Conservation (phyloP, 202 grass and related monocot species). For the Thinopyrum obtusiflorum region DNA sequence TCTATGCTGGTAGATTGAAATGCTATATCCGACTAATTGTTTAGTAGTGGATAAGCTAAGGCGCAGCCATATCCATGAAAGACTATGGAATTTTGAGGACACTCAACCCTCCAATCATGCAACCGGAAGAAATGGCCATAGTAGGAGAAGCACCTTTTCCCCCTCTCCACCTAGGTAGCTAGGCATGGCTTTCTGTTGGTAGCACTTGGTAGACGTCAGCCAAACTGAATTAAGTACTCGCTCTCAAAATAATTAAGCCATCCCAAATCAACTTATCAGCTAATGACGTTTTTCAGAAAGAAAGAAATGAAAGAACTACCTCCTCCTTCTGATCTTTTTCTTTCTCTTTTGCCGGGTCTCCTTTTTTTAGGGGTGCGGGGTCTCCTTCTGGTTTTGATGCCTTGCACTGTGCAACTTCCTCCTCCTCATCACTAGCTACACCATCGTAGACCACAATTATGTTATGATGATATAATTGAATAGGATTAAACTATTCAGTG, state of each 20-base stretch:
- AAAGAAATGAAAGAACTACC: not conserved
- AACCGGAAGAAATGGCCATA: not conserved
- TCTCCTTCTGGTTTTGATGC: not conserved
- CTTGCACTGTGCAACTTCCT: not conserved
- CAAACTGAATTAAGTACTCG: not conserved
- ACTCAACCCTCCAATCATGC: constrained; percentile 10
- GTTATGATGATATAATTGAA: not conserved
- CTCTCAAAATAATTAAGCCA: not conserved
- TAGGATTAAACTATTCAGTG: not conserved
- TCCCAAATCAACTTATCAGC: not conserved
- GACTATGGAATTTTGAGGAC: not conserved
- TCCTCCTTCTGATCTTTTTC: too few relatives aligned
- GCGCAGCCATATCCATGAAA: not conserved
- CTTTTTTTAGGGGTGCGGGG: too few relatives aligned
- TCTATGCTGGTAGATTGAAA: not conserved
- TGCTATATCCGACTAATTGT: not conserved
- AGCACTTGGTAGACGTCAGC: not conserved
- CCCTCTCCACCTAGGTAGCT: not conserved
- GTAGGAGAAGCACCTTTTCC: not conserved
- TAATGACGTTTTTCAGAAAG: not conserved
- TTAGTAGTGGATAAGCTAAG: not conserved
- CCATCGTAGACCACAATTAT: not conserved
- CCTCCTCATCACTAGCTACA: not conserved
- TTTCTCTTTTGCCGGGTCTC: too few relatives aligned
- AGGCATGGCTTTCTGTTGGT: not conserved